A percentile compares a stretch with the other conserved stretches of the same genome.
Conservation (phyloP, 1,284 basidiomycete species). For the Melanopsichium pennsylvanicum region DNA sequence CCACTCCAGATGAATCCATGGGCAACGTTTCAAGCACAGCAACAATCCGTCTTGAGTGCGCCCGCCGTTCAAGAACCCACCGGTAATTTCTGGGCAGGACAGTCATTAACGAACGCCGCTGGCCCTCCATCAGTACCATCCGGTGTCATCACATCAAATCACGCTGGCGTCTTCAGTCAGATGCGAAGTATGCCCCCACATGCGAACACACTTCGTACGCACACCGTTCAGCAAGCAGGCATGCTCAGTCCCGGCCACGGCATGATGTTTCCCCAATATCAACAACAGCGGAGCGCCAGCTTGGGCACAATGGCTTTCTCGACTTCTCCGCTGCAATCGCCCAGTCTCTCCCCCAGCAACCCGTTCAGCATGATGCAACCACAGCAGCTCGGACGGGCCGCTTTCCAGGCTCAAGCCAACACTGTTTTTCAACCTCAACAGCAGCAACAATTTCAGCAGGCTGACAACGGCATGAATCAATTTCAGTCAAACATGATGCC, state of each 20-base stretch:
- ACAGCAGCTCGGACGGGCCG: slow-evolving; percentile 32
- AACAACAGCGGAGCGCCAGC: slow-evolving; percentile 33
- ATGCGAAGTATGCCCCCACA: slow-evolving; percentile 22
- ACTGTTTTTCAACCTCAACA: slow-evolving; percentile 13
- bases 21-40: slow-evolving; percentile 39
- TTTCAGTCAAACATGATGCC: slow-evolving; percentile 31
- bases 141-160: slow-evolving; percentile 19
- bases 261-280: slow-evolving; percentile 27
- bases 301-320: slow-evolving; percentile 46
- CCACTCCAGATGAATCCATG: slow-evolving; percentile 51
- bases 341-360: slow-evolving; percentile 10
- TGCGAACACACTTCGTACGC: slow-evolving; percentile 15
- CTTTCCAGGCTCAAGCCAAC: slow-evolving; percentile 14
- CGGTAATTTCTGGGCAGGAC: slow-evolving; percentile 37
- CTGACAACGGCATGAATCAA: neutral
- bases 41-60: slow-evolving; percentile 36
- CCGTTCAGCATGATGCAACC: slow-evolving; percentile 26
- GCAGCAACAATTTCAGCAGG: slow-evolving; percentile 4
- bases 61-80: slow-evolving; percentile 33
- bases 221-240: slow-evolving; percentile 7
- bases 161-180: slow-evolving; percentile 2
- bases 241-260: slow-evolving; percentile 25
- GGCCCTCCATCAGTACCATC: slow-evolving; percentile 10
- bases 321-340: slow-evolving; percentile 27
- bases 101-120: neutral